Conservation (phyloP, 1,139 yeast species). For the Lodderomyces metapsilosis region DNA sequence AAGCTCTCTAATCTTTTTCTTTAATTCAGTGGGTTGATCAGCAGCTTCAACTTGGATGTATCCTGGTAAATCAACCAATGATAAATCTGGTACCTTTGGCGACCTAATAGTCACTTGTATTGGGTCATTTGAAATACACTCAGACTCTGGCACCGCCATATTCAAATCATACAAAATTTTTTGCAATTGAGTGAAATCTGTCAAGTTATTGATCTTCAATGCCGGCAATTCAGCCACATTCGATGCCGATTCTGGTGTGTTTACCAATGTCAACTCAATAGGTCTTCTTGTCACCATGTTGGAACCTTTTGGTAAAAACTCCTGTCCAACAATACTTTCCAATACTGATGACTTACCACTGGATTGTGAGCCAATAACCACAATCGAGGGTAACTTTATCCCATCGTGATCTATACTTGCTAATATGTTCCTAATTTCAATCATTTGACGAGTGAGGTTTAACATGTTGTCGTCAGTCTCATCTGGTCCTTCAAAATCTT, state of each 20-base stretch:
- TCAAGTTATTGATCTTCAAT: constrained; percentile 72
- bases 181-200: constrained; percentile 87
- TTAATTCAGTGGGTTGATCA: constrained; percentile 87
- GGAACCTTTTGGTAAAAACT: constrained; percentile 88
- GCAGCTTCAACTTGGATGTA: constrained; percentile 96
- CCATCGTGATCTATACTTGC: constrained; percentile 78
- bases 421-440: constrained; percentile 82
- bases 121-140: constrained; percentile 88
- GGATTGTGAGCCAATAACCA: constrained; percentile 95
- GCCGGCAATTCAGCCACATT: constrained; percentile 95
- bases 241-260: constrained; percentile 78
- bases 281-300: constrained; percentile 97
- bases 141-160: constrained; percentile 83
- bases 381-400: constrained; percentile 86
- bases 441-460: constrained; percentile 90
- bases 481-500: constrained; percentile 45
- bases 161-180: constrained; percentile 81
- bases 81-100: constrained; percentile 89
- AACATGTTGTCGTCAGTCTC: constrained; percentile 75
- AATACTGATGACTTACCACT: constrained; percentile 95
- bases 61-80: constrained; percentile 94
- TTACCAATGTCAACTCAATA: constrained; percentile 85
- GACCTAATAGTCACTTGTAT: constrained; percentile 88
- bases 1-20: constrained; percentile 70
- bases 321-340: constrained; percentile 92